Base-by-base conservation (phyloP, 305 asterid species). In the Solanum hybrid region DNA sequence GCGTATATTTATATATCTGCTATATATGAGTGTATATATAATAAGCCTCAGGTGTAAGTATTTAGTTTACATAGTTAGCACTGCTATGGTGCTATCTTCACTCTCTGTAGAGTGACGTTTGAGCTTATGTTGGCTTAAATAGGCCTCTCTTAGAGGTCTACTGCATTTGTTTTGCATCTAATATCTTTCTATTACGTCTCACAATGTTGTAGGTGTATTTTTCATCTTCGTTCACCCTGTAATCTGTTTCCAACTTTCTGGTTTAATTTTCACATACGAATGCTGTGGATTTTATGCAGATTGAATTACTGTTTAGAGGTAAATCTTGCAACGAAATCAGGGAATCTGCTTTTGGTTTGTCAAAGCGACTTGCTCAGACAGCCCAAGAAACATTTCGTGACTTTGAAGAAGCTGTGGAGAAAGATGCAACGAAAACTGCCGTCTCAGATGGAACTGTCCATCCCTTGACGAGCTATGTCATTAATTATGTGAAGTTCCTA, bases 401-500 rank as follows among this genome's bases (percentile, higher is more conserved):
- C 92, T 97, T 97, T 90, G 98, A 97, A 94, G 99, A 97, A 94
- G 99, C 99, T 89, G 99, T 96, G 86, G 99, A 96, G 91, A 97
- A 97, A 90, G 99, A 97, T 94, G 99, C 99, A 26, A 96, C 99
- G 35, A 97, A 96, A 96, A 96, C 98, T 88, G 98, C 99, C 20
- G 98, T 97, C 76, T 93, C 96, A 79, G 99, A 97, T 94, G 99
- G 99, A 90, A 96, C 99, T 85, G 99, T 97, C 88, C 99, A 96
- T 93, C 98, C 99, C 80, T 92, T 97, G 94, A 97, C 99, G 64
- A 97, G 99, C 96, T 97, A 96, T 91, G 99, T 96, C 91, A 96
- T 97, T 90, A 96, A 97, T 93, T 97, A 97, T 89, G 99, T 97
- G 92, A 97, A 97, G 91, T 96, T 96, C 94, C 93, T 97, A 90